Conservation (phyloP, 441 rosid genomes). For the Adansonia grandidieri region DNA sequence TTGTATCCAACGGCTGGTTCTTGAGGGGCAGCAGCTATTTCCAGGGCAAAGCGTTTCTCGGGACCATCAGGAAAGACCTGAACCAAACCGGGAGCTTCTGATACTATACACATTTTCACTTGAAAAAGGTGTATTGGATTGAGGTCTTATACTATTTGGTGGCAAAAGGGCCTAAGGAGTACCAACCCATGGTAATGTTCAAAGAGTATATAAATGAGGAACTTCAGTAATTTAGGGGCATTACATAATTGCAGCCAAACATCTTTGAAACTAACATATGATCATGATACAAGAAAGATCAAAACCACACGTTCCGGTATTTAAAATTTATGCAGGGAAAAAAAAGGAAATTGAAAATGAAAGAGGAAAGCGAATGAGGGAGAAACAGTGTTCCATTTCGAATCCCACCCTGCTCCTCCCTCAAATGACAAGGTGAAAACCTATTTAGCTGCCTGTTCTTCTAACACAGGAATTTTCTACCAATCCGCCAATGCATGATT, state of each 20-base stretch:
- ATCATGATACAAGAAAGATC: not conserved
- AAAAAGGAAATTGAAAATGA: not conserved
- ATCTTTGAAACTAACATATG: not conserved
- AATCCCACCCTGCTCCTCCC: no score
- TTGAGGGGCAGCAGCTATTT: slow-evolving; percentile 34
- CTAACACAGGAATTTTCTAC: slow-evolving; percentile 51
- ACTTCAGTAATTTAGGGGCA: not conserved
- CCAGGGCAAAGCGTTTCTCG: slow-evolving; percentile 46
- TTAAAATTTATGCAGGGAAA: not conserved
- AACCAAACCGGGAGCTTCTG: slow-evolving; percentile 54
- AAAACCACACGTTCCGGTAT: not conserved
- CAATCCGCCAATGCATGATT: slow-evolving; percentile 56
- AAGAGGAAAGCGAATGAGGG: not conserved
- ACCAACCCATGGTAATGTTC: not conserved
- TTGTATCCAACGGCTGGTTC: slow-evolving; percentile 42
- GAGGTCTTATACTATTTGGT: not conserved
- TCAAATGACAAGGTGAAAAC: not conserved
- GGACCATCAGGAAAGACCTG: slow-evolving; percentile 59
- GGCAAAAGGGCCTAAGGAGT: not conserved
- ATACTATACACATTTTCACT: slow-evolving; percentile 39
- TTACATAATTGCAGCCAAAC: not conserved
- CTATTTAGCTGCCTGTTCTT: slow-evolving; percentile 43
- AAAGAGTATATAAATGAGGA: not conserved
- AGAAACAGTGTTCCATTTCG: not conserved
- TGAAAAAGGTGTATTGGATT: not conserved